Evolutionary conservation across 176 grass and related monocot species (phyloP).

Genomic region (Oryza longistaminata): DNA sequence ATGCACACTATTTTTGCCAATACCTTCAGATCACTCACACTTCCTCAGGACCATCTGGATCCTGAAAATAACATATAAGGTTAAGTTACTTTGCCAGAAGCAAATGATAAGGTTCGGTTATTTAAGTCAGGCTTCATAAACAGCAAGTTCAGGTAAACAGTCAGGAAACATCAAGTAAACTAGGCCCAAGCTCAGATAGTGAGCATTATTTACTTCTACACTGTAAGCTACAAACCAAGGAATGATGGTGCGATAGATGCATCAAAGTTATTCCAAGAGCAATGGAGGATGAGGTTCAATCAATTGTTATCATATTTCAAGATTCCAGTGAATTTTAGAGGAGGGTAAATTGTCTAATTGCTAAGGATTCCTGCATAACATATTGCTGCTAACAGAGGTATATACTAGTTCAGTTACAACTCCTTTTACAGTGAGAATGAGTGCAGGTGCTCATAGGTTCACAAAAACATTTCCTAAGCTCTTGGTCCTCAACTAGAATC

Average conservation of each 20-base stretch:
- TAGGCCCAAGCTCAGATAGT: conserved; percentile 3
- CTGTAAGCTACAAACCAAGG: background rate
- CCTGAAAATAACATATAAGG: conserved; percentile 32
- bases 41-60: conserved; percentile 37
- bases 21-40: conserved; percentile 26
- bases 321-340: conserved; percentile 10
- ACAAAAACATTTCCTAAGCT: background rate
- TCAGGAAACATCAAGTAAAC: conserved; percentile 4
- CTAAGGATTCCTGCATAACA: background rate
- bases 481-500: background rate
- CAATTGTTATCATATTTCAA: background rate
- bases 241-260: background rate
- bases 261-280: background rate
- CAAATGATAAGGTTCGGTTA: conserved; percentile 7
- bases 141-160: background rate
- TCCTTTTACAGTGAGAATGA: background rate
- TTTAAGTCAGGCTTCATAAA: conserved; percentile 6
- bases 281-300: background rate
- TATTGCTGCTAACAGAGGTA: background rate
- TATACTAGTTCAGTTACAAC: background rate
- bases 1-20: background rate
- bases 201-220: background rate
- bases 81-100: conserved; percentile 4
- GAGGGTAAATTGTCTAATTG: background rate
- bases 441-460: background rate